Evolutionary conservation across 495 filamentous ascomycete genomes (phyloP).

Genomic region (Penicillium diatomitis): DNA sequence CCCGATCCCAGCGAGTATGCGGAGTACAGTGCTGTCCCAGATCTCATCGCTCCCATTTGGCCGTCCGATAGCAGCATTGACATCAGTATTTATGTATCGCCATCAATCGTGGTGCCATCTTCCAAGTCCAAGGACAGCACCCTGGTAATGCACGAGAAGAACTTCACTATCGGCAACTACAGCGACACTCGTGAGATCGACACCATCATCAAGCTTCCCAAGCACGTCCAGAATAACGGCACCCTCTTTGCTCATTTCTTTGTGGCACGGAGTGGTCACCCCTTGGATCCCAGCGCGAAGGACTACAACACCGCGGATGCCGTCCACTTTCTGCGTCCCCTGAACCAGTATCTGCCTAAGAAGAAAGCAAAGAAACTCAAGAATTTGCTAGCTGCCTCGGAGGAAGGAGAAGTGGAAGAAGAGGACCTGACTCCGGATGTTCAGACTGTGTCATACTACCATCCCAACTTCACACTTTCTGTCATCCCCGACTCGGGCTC

Average conservation of each 20-base stretch:
- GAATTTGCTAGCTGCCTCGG: constrained; percentile 59
- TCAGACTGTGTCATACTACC: constrained; percentile 76
- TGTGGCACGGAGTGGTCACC: constrained; percentile 61
- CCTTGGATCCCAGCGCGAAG: constrained; percentile 62
- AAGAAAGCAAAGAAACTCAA: constrained; percentile 90
- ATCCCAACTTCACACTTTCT: constrained; percentile 86
- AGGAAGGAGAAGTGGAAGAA: constrained; percentile 45
- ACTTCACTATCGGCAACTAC: constrained; percentile 72
- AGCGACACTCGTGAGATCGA: constrained; percentile 70
- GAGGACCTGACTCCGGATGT: constrained; percentile 46
- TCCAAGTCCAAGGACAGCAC: constrained; percentile 47
- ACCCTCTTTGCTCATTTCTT: constrained; percentile 94
- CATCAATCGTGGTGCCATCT: constrained; percentile 58
- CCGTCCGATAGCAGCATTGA: constrained; percentile 66
- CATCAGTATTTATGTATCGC: constrained; percentile 74
- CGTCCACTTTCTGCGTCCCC: constrained; percentile 71
- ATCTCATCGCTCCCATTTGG: constrained; percentile 82
- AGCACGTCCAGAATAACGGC: constrained; percentile 78
- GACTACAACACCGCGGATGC: constrained; percentile 66
- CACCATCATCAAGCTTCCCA: constrained; percentile 68
- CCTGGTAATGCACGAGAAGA: constrained; percentile 69
- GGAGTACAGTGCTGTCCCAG: constrained; percentile 63
- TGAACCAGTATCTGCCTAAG: constrained; percentile 84
- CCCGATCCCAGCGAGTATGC: constrained; percentile 50
- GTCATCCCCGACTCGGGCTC: constrained; percentile 75